Evolutionary conservation across 208 protist genomes (phyloP), one percentile per base, ranked within the genome.

Genomic region (Porcisia deanei): DNA sequence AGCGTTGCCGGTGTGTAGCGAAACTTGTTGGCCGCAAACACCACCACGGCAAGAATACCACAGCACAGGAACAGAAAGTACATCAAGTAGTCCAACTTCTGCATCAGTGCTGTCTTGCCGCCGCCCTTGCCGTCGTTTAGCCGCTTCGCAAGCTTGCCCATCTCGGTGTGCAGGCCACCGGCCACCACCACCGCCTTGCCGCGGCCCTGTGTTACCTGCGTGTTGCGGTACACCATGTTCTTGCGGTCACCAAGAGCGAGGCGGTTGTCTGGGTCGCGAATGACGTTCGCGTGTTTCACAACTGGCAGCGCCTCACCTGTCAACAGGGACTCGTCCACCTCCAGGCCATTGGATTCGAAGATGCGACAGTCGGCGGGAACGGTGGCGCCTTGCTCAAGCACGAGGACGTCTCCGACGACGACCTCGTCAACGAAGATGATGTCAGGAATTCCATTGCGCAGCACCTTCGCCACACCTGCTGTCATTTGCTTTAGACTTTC

Each of bases 361-460:
- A 99, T 75, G 45, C 99, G 77, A 75, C 97, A 98, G 86, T 99
- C 99, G 34, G 97, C 98, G 41, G 95, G 91, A 18, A 99, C 79
- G 18, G 88, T 89, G 76, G 98, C 89, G 60, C 98, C 99, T 59
- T 93, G 84, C 41, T 94, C 87, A 12, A 99, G 81, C 61, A 91
- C 83, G 30, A 99, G 83, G 60, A 99, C 77, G 80, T 99, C 99
- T 66, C 99, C 98, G 20, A 99, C 97, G 22, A 97, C 83, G 1
- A 99, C 84, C 68, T 99, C 97, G 74, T 94, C 89, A 64, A 98
- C 92, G 57, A 94, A 96, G 68, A 99, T 91, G 59, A 95, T 89
- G 58, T 87, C 78, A 0, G 87, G 76, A n/a, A 91, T 70, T 25
- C 98, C 98, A 73, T 94, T 91, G 71, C 99, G 93, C 65, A 99